phyloP scores from a whole-genome alignment of 2,329 filamentous ascomycete species.

The Aspergillus aculeatinus region DNA sequence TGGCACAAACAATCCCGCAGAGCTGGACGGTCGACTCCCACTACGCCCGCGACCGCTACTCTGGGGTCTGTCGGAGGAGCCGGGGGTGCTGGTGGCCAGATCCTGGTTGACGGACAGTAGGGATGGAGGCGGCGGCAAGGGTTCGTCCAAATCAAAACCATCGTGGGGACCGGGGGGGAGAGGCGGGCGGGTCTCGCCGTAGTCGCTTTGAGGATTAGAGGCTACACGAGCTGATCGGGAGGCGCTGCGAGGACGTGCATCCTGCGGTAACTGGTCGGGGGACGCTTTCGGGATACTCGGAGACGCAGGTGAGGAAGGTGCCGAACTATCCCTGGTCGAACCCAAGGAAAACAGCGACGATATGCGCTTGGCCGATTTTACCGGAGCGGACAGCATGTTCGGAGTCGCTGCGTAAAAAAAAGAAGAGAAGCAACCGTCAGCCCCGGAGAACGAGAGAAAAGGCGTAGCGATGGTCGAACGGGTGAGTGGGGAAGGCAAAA shows the following conservation, averaged over 20 bases:
- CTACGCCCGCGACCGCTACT: slow-evolving; percentile 40
- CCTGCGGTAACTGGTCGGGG: slow-evolving; percentile 25
- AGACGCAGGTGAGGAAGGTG: slow-evolving; percentile 30
- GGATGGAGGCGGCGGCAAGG: slow-evolving; percentile 42
- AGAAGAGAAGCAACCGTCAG: slow-evolving; percentile 5
- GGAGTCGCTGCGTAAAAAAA: slow-evolving; percentile 8
- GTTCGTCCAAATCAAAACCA: slow-evolving; percentile 30
- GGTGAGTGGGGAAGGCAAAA: slow-evolving; percentile 1
- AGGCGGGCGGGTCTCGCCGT: slow-evolving; percentile 26
- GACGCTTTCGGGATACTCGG: slow-evolving; percentile 21
- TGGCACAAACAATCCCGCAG: slow-evolving; percentile 35
- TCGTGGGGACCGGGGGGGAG: slow-evolving; percentile 27
- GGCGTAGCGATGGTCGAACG: neutral
- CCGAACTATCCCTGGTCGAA: slow-evolving; percentile 35
- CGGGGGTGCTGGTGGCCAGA: slow-evolving; percentile 34
- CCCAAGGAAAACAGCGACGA: slow-evolving; percentile 47
- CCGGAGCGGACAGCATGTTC: slow-evolving; percentile 43
- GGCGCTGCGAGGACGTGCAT: slow-evolving; percentile 28
- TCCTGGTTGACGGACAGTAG: slow-evolving; percentile 40
- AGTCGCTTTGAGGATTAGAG: slow-evolving; percentile 33
- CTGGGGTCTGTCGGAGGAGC: slow-evolving; percentile 35
- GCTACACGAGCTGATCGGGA: slow-evolving; percentile 36
- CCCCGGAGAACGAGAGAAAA: slow-evolving; percentile 2
- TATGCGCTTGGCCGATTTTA: slow-evolving; percentile 46
- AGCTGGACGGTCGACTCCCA: slow-evolving; percentile 33